Conservation (phyloP, 352 stramenopile species). For the Phytophthora rubi region DNA sequence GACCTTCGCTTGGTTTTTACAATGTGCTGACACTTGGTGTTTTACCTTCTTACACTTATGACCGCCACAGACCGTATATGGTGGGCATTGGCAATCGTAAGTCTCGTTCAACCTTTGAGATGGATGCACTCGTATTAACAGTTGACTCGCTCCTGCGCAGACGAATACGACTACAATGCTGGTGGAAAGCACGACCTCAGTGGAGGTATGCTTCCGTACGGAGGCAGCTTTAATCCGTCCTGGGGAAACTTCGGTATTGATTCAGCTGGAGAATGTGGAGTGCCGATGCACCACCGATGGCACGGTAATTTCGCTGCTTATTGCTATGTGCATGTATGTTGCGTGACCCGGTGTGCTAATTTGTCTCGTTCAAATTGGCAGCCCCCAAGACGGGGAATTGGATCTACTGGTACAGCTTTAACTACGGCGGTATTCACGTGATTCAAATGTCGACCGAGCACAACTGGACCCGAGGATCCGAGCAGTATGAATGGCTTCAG, state of each 20-base stretch:
- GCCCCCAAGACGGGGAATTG: slow-evolving; percentile 65
- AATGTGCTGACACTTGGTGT: slow-evolving; percentile 4
- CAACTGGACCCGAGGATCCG: slow-evolving; percentile 83
- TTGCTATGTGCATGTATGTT: not conserved
- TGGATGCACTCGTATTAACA: not conserved
- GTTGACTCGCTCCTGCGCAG: slow-evolving; percentile 19
- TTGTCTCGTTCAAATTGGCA: slow-evolving; percentile 26
- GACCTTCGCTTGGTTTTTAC: not conserved
- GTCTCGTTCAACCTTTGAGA: slow-evolving; percentile 12
- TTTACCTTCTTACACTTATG: not conserved
- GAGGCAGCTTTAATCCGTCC: slow-evolving; percentile 59
- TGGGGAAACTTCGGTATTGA: slow-evolving; percentile 78
- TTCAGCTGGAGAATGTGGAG: slow-evolving; percentile 68
- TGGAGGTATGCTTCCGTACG: slow-evolving; percentile 44
- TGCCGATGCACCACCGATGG: slow-evolving; percentile 74
- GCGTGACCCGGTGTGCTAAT: slow-evolving; percentile 9
- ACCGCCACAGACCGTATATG: slow-evolving; percentile 68
- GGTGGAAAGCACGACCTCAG: slow-evolving; percentile 67
- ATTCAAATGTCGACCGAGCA: slow-evolving; percentile 93
- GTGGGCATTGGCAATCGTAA: slow-evolving; percentile 80
- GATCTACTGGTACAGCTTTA: slow-evolving; percentile 92
- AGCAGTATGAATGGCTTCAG: slow-evolving; percentile 90
- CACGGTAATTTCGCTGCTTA: slow-evolving; percentile 49
- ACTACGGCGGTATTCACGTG: slow-evolving; percentile 88
- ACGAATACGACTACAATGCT: slow-evolving; percentile 74